These are phyloP conservation scores for Sequoia sempervirens DNA, from an alignment of 75 land plant species.

Conservation along the genomic window DNA sequence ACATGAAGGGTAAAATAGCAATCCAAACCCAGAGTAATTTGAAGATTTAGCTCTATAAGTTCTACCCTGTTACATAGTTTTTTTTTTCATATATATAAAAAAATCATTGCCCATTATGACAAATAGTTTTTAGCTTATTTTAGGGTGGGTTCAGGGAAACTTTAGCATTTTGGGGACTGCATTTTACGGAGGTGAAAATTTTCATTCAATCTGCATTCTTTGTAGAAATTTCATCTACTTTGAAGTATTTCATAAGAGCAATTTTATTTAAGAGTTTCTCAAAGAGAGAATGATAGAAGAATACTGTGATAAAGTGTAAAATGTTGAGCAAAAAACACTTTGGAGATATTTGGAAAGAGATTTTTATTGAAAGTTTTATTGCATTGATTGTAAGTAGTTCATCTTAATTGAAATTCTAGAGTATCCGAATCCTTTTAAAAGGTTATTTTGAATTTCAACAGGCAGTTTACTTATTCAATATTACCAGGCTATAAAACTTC, in stretches of 20 bases:
- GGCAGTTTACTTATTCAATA: too few relatives aligned
- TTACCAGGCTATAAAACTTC: too few relatives aligned
- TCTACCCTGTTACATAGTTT: background rate
- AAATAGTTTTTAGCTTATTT: background rate
- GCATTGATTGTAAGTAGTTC: background rate
- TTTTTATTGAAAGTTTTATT: background rate
- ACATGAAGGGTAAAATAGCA: constrained; percentile 12
- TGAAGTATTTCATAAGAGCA: too few relatives aligned
- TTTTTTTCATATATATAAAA: background rate
- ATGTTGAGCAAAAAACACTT: background rate
- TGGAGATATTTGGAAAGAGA: background rate
- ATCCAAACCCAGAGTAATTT: constrained; percentile 4
- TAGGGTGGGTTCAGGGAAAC: background rate
- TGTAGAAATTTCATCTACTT: too few relatives aligned
- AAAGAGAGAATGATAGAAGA: background rate
- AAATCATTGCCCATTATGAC: background rate
- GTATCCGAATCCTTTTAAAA: too few relatives aligned
- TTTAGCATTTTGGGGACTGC: background rate
- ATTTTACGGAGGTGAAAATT: background rate
- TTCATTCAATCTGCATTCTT: too few relatives aligned
- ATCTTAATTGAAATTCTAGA: background rate
- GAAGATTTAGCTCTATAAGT: background rate
- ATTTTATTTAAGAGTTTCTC: background rate
- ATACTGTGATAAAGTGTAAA: background rate
- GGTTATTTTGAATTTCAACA: too few relatives aligned